phyloP scores from a whole-genome alignment of 176 grass and related monocot species.

The sorghum (Sorghum bicolor) region DNA sequence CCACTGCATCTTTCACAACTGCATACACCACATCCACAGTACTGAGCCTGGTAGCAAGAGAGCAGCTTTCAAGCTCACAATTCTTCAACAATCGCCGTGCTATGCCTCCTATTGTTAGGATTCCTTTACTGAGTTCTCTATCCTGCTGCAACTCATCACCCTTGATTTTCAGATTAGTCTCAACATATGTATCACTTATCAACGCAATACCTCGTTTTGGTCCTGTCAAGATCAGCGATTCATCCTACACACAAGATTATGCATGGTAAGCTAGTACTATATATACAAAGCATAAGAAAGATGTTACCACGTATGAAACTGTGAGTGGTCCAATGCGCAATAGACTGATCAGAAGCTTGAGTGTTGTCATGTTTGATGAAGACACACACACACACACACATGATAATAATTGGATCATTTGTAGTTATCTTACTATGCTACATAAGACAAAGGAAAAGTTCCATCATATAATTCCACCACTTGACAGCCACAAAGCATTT shows the following conservation, averaged over 20 bases:
- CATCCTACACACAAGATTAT: not conserved
- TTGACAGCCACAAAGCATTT: no score
- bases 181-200: not conserved
- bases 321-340: not conserved
- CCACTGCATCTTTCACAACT: slow-evolving; percentile 1
- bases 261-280: not conserved
- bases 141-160: not conserved
- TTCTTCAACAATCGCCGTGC: not conserved
- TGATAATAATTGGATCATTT: no score
- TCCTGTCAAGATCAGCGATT: not conserved
- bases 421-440: no score
- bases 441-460: not conserved
- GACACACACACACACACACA: no score
- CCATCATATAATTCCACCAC: not conserved
- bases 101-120: not conserved
- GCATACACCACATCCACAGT: not conserved
- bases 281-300: not conserved
- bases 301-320: not conserved
- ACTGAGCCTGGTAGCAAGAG: slow-evolving; percentile 1
- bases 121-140: not conserved
- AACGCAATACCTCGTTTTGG: not conserved
- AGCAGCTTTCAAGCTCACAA: not conserved
- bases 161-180: not conserved
- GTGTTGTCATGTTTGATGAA: not conserved
- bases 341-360: not conserved